Percentiles rank a stretch among this genome's conserved stretches.
Conservation (phyloP, 2,329 filamentous ascomycete species). For the Tetracladium maxilliforme region DNA sequence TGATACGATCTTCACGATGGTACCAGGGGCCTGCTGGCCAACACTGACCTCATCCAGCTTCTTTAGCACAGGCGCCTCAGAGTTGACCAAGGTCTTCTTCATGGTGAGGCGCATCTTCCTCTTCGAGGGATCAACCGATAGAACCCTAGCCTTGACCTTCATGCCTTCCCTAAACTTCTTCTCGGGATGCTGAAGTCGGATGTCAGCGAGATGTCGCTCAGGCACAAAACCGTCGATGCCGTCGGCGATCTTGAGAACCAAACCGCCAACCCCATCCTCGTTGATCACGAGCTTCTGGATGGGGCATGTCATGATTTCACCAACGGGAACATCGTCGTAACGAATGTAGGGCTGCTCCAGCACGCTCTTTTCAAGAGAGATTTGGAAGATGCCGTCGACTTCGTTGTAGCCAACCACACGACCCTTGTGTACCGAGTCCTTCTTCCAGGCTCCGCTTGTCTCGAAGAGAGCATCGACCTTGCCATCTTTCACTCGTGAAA, state of each 20-base stretch:
- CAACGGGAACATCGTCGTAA: slow-evolving; percentile 79
- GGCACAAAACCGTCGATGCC: slow-evolving; percentile 81
- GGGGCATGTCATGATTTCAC: slow-evolving; percentile 65
- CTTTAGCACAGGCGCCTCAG: slow-evolving; percentile 65
- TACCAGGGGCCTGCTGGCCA: slow-evolving; percentile 71
- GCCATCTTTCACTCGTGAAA: slow-evolving; percentile 80
- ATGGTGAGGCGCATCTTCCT: slow-evolving; percentile 74
- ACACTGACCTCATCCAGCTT: slow-evolving; percentile 59
- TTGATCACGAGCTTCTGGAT: slow-evolving; percentile 76
- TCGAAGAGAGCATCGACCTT: slow-evolving; percentile 76
- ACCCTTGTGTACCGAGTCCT: slow-evolving; percentile 65
- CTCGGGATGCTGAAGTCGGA: slow-evolving; percentile 79
- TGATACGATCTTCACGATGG: slow-evolving; percentile 65
- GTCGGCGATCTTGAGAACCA: slow-evolving; percentile 74
- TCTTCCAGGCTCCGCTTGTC: slow-evolving; percentile 61
- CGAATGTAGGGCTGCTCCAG: slow-evolving; percentile 81
- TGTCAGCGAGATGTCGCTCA: slow-evolving; percentile 77
- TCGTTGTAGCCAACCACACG: slow-evolving; percentile 78
- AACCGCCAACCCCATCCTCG: slow-evolving; percentile 60
- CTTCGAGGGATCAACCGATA: slow-evolving; percentile 64
- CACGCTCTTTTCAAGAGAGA: slow-evolving; percentile 71
- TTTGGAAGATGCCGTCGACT: slow-evolving; percentile 69
- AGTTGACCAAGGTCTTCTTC: slow-evolving; percentile 91
- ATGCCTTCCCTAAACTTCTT: slow-evolving; percentile 88
- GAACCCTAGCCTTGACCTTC: slow-evolving; percentile 69